Base-by-base conservation (phyloP, 2,329 filamentous ascomycete species). In the Cytospora chrysosperma region DNA sequence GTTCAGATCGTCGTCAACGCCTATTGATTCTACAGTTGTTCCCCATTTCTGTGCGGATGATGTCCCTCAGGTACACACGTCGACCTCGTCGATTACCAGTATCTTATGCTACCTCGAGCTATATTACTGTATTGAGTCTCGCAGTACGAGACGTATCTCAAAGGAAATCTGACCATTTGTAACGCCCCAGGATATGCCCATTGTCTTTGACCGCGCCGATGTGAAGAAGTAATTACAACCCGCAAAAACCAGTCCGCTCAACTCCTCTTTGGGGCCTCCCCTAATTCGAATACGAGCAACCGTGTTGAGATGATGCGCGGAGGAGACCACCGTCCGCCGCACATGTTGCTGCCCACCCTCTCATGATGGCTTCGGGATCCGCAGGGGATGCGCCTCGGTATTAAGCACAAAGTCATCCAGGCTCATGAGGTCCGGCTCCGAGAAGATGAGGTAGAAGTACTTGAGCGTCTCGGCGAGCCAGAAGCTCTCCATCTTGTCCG, bases 381-480 rank as follows among this genome's bases (percentile, higher is more conserved):
- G 75, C 21, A 84, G 68, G 0, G 83, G 82, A 69, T 85, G 83
- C 26, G 82, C 83, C 70, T 85, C 83, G 5, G 83, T 85, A 72
- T 85, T 85, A 54, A 88, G 75, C 59, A 92, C 88, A 78, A 84
- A 92, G 9, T 91, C 83, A 72, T 93, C 89, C 70, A 93, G 75
- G 74, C 82, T 89, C 32, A 91, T 78, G 26, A 86, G 71, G 15
- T 82, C 78, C 3, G 86, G 83, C 60, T 89, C 84, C 54, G 84
- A 85, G 68, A 91, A 93, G 21, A 91, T 82, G 62, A 92, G 75
- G 69, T 89, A 93, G 65, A 92, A 92, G 70, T 92, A 92, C 75
- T 92, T 93, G 68, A 91, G 75, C 49, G 89, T 93, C 78, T 93
- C 89, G 3, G 87, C 87, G 69, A 90, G 79, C 88, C 90, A 93